Conservation (phyloP, 495 filamentous ascomycete genomes). For the Hypoxylon lenormandii region DNA sequence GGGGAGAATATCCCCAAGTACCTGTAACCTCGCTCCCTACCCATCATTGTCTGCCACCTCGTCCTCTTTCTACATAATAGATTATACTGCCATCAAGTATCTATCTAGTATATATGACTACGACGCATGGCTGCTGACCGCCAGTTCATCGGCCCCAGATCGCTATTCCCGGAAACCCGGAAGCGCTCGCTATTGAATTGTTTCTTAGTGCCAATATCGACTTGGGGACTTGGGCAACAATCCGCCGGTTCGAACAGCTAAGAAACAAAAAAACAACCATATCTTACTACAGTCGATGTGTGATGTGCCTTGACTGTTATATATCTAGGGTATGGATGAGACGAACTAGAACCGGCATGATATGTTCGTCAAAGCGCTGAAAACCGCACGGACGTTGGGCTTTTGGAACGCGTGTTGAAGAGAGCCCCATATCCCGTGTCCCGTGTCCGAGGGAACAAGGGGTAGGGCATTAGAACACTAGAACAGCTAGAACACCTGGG, state of each 20-base stretch:
- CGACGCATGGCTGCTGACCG: constrained; percentile 49
- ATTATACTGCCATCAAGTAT: background rate
- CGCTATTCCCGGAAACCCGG: constrained; percentile 50
- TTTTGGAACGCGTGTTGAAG: constrained; percentile 45
- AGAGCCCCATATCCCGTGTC: constrained; percentile 48
- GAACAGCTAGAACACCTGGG: background rate
- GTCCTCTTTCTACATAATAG: constrained; percentile 1
- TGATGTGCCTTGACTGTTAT: constrained; percentile 31
- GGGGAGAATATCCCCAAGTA: constrained; percentile 8
- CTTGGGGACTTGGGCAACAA: constrained; percentile 1
- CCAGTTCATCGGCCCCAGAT: constrained; percentile 51
- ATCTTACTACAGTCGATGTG: constrained; percentile 34
- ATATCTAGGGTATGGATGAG: constrained; percentile 39
- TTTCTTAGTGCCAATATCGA: constrained; percentile 23
- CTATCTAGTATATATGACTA: constrained; percentile 1
- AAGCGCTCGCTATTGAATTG: constrained; percentile 19
- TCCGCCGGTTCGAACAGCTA: constrained; percentile 7
- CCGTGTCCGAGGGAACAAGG: constrained; percentile 37
- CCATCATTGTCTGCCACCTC: background rate
- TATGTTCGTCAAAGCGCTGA: constrained; percentile 43
- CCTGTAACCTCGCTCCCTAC: background rate
- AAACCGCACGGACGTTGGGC: constrained; percentile 50
- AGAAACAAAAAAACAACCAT: constrained; percentile 15
- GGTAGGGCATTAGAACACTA: background rate
- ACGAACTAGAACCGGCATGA: constrained; percentile 38